Conservation (phyloP, 192 early-diverging fungal genomes). For the Dissophora globulifera region DNA sequence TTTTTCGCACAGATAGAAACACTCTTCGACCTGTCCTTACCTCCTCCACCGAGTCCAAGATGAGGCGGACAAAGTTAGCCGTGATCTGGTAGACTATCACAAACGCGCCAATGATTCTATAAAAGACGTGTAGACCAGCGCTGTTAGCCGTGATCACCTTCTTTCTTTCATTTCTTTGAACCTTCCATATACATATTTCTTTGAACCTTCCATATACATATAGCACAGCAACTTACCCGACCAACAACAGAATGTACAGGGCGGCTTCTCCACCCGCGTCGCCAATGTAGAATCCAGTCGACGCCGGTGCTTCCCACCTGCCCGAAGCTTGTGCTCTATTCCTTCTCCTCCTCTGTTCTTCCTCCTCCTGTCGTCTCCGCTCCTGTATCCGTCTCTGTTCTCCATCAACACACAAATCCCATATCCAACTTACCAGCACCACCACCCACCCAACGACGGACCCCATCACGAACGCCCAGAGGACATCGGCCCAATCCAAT, state of each 20-base stretch:
- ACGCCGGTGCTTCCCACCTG: background rate
- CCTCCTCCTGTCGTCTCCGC: no score
- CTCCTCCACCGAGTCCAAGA: conserved; percentile 27
- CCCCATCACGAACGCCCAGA: conserved; percentile 10
- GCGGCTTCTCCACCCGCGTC: no score
- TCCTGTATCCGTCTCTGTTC: no score
- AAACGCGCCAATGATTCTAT: conserved; percentile 25
- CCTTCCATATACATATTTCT: background rate
- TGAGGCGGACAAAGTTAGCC: background rate
- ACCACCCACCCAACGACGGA: background rate
- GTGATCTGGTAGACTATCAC: conserved; percentile 14
- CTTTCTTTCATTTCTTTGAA: no score
- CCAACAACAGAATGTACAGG: no score
- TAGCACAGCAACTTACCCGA: conserved; percentile 13
- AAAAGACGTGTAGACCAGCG: background rate
- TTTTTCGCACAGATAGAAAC: background rate
- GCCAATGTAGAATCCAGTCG: background rate
- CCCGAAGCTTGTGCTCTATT: no score
- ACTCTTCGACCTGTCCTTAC: conserved; percentile 8
- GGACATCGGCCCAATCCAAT: conserved; percentile 16
- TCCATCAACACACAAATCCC: background rate
- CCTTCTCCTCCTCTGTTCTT: background rate
- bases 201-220: background rate
- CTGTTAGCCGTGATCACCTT: no score
- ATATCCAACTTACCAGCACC: background rate